Evolutionary conservation across 352 stramenopile genomes (phyloP).

Genomic region (Phytopythium boreale): DNA sequence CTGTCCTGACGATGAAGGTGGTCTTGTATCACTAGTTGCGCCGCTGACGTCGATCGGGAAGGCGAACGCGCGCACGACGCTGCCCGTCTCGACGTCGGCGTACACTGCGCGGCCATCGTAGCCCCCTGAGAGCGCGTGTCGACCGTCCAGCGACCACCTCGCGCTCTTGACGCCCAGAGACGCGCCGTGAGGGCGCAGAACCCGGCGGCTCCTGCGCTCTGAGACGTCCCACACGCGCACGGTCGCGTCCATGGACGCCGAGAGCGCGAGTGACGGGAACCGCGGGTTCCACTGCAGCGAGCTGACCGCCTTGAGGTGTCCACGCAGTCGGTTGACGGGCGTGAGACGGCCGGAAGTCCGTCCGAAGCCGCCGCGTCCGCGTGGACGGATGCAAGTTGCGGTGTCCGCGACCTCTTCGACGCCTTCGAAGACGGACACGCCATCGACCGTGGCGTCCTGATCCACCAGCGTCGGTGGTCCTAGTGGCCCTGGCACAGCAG

Average conservation of each 20-base stretch:
- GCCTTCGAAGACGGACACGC: not conserved
- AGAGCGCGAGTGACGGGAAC: conserved; percentile 36
- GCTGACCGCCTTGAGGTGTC: conserved; percentile 33
- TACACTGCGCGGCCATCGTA: conserved; percentile 35
- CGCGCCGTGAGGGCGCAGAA: conserved; percentile 23
- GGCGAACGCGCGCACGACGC: conserved; percentile 3
- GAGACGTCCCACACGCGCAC: conserved; percentile 43
- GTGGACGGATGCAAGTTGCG: too few species aligned
- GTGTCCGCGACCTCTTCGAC: not conserved
- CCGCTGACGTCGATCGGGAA: not conserved
- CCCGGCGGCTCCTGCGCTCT: conserved; percentile 8
- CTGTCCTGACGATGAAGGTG: conserved; percentile 6
- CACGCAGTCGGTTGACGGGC: conserved; percentile 11
- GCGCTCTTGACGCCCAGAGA: conserved; percentile 42
- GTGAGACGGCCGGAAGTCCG: not conserved
- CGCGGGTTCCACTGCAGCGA: conserved; percentile 42
- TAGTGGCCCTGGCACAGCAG: too few species aligned
- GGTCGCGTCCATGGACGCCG: conserved; percentile 56
- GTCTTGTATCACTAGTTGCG: not conserved
- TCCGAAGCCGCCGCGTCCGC: not conserved
- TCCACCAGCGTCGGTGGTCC: too few species aligned
- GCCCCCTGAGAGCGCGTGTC: conserved; percentile 33
- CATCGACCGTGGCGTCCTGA: not conserved
- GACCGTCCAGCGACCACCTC: conserved; percentile 53
- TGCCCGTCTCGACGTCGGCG: conserved; percentile 32